Evolutionary conservation across 2,329 filamentous ascomycete genomes (phyloP).

Genomic region (Lecanicillium sp.): DNA sequence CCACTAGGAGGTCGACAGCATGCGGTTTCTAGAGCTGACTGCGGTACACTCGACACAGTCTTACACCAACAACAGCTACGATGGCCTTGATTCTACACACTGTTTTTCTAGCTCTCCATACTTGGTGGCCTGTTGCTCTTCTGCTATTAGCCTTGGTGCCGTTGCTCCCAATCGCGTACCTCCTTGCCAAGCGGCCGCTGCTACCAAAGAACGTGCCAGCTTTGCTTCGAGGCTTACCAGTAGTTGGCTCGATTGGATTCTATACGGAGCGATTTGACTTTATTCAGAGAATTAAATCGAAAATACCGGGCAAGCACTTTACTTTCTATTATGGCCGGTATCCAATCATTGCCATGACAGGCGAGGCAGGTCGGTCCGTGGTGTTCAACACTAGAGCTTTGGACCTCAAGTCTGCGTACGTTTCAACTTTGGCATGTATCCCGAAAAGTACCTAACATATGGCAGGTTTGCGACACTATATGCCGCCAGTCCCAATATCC

Average conservation of each 20-base stretch:
- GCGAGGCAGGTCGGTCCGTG: conserved; percentile 29
- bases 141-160: conserved; percentile 20
- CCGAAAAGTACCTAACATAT: neutral
- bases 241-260: conserved; percentile 35
- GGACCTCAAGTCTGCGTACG: conserved; percentile 33
- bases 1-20: no score
- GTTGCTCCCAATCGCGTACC: conserved; percentile 19
- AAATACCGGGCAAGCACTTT: conserved; percentile 33
- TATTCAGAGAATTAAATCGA: conserved; percentile 21
- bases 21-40: no score
- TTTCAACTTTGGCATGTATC: neutral
- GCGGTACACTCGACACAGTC: no score
- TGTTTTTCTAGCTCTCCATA: neutral
- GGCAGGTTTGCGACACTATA: conserved; percentile 22
- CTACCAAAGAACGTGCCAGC: conserved; percentile 17
- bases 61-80: no score
- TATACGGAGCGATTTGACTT: conserved; percentile 39
- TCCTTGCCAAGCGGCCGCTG: conserved; percentile 13
- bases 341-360: conserved; percentile 34
- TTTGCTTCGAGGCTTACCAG: conserved; percentile 23
- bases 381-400: conserved; percentile 38
- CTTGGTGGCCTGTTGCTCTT: conserved; percentile 20
- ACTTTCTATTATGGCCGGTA: conserved; percentile 38
- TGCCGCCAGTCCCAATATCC: conserved; percentile 18
- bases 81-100: no score